Percentiles rank a stretch among this genome's conserved stretches.
phyloP scores from a whole-genome alignment of 2,329 filamentous ascomycete genomes.

The Leptodontidium sp. region DNA sequence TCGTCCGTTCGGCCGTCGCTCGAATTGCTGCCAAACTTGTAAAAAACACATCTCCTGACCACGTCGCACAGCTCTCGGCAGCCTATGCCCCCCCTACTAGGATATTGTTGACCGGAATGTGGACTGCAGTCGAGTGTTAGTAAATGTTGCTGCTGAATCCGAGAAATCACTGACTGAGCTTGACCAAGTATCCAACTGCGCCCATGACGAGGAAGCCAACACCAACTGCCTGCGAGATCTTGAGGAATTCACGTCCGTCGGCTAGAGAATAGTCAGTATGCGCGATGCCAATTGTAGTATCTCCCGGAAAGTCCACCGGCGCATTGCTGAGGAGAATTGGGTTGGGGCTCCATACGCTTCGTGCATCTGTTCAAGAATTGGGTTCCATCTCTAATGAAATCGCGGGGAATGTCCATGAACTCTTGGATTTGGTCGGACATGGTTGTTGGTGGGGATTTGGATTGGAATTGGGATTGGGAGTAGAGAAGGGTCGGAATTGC shows the following conservation, averaged over 20 bases:
- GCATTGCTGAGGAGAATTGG: not conserved
- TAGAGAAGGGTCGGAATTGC: not conserved
- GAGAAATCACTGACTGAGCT: conserved; percentile 51
- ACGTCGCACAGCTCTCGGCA: not conserved
- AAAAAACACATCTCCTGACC: conserved; percentile 3
- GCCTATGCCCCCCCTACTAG: conserved; percentile 52
- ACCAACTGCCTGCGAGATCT: conserved; percentile 60
- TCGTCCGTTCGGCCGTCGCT: conserved; percentile 14
- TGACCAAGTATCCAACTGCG: conserved; percentile 60
- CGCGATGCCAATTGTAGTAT: not conserved
- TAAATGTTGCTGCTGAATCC: not conserved
- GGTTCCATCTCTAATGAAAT: conserved; percentile 55
- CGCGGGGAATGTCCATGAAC: conserved; percentile 60
- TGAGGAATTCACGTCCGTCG: conserved; percentile 50
- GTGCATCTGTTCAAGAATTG: conserved; percentile 55
- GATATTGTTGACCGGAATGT: conserved; percentile 63
- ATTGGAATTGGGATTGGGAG: conserved; percentile 12
- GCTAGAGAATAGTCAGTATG: conserved; percentile 43
- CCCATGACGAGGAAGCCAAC: conserved; percentile 62
- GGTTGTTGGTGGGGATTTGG: conserved; percentile 33
- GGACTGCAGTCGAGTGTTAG: conserved; percentile 47
- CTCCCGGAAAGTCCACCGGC: not conserved
- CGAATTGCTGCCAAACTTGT: conserved; percentile 11
- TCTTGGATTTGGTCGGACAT: conserved; percentile 66
- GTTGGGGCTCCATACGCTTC: conserved; percentile 48